Evolutionary conservation across 306 rosid genomes (phyloP).

Genomic region (Rosa multiflora): DNA sequence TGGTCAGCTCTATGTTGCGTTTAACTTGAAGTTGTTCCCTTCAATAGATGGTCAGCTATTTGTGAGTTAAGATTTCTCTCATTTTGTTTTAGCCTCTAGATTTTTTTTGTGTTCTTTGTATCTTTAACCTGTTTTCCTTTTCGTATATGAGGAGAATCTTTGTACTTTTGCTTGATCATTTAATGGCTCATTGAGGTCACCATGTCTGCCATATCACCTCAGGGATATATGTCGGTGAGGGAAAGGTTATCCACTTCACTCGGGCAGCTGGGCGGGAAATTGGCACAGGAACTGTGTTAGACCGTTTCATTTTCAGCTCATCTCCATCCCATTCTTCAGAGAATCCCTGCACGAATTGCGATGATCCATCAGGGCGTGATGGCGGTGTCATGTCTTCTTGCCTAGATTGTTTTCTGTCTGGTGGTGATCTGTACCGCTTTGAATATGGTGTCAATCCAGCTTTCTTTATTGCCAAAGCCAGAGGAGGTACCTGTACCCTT

Average conservation of each 20-base stretch:
- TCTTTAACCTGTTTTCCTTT: neutral
- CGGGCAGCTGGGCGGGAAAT: constrained; percentile 45
- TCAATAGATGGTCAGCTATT: too few species aligned
- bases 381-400: too few species aligned
- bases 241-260: constrained; percentile 76
- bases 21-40: neutral
- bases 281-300: constrained; percentile 40
- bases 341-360: constrained; percentile 57
- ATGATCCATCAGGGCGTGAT: constrained; percentile 25
- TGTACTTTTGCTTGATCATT: neutral
- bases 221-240: constrained; percentile 72
- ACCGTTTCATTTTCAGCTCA: constrained; percentile 42
- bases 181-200: neutral
- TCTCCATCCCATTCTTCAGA: constrained; percentile 30
- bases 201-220: constrained; percentile 20
- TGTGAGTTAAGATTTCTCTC: neutral
- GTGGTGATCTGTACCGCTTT: too few species aligned
- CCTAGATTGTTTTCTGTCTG: too few species aligned
- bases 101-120: neutral
- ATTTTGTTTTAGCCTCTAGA: neutral
- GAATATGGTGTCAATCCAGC: too few species aligned
- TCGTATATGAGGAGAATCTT: neutral
- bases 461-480: too few species aligned
- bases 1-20: neutral
- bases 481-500: too few species aligned